Evolutionary conservation across 495 filamentous ascomycete genomes (phyloP), one percentile per base, ranked within the genome.

Genomic region (Aspergillus incahuasiensis): DNA sequence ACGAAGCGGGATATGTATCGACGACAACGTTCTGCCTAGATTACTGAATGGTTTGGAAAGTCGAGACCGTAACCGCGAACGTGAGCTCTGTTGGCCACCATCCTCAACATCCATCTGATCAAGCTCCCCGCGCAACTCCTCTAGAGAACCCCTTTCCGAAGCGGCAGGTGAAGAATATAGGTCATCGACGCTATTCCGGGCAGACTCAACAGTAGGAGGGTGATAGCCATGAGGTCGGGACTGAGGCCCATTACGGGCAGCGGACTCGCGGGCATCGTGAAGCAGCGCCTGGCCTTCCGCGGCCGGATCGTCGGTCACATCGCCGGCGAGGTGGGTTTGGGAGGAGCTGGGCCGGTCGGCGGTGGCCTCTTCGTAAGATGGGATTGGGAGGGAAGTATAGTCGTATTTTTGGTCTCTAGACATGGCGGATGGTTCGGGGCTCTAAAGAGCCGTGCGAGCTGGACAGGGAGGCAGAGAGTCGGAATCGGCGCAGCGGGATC

Each of bases 291-390:
- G 81, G 71, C 84, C 74, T 70, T 88, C 84, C 32, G 80, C 73
- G 32, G 32, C 32, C 32, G 32, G 32, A 66, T 84, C 77, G 62
- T 80, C 77, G 65, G 78, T 79, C 46, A 75, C 71, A 61, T 82
- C 72, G 45, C 69, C 65, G 11, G 74, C 79, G 32, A 87, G 79
- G 56, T 86, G 80, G 4, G 83, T 85, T 58, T 82, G 83, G 44
- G 83, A 82, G 39, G 85, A 86, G 38, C 74, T 72, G 16, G 84
- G 79, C 42, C 79, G 80, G 20, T 81, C 83, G 34, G 78, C 80
- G 54, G 74, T 84, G 51, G 94, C 91, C 76, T 98, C 94, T 69
- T 97, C 92, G 79, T 98, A 98, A 38, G 87, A 85, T 8, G 92
- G 92, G 71, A 97, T 96, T 18, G 94, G 92, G 52, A 90, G 80